Evolutionary conservation across 73 alveolate genomes (phyloP).

Genomic region (Paramecium biaurelia): DNA sequence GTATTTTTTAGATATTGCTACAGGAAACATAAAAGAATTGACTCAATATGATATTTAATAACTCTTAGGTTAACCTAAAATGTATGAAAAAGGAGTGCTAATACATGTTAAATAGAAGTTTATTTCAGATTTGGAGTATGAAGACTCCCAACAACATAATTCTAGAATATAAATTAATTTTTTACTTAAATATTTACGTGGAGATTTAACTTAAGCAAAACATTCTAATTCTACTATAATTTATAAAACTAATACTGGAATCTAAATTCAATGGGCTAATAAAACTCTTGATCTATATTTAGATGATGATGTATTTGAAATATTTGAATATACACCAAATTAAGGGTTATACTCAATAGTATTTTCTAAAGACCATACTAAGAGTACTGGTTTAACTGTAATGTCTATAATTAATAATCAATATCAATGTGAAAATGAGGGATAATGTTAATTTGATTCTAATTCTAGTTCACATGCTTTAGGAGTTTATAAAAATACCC

Average conservation of each 20-base stretch:
- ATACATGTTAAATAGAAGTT: background rate
- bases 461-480: background rate
- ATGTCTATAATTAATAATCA: background rate
- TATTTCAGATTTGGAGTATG: constrained; percentile 32
- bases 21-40: constrained; percentile 37
- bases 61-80: background rate
- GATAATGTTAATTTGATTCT: background rate
- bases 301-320: constrained; percentile 38
- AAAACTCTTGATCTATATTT: background rate
- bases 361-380: background rate
- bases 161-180: constrained; percentile 48
- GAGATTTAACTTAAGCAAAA: background rate
- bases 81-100: constrained; percentile 14
- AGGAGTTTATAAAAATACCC: background rate
- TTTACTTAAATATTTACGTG: constrained; percentile 42
- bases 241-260: background rate
- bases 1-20: constrained; percentile 22
- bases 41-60: constrained; percentile 33
- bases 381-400: background rate
- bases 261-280: background rate
- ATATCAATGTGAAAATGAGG: background rate
- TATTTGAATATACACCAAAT: background rate
- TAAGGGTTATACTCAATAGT: background rate
- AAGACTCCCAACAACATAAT: constrained; percentile 3
- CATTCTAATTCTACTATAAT: background rate